Percentiles rank a stretch among this genome's conserved stretches.
phyloP scores from a whole-genome alignment of 2,329 filamentous ascomycete genomes.

The Pyrenophora graminea region DNA sequence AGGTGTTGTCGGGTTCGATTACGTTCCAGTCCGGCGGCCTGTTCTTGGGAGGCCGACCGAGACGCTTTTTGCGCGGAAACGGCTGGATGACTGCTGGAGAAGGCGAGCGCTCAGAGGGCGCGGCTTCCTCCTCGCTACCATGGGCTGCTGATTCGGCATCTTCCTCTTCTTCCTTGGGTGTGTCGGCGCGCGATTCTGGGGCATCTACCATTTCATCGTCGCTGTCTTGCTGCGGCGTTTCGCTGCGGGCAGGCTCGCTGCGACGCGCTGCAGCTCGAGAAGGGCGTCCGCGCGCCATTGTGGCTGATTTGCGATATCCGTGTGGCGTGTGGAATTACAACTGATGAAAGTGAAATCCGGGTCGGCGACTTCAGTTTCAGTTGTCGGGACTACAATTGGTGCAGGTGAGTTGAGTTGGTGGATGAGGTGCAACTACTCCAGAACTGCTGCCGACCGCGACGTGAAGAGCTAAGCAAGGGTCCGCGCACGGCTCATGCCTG shows the following conservation, averaged over 20 bases:
- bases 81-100: slow-evolving; percentile 58
- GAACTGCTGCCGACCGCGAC: slow-evolving; percentile 18
- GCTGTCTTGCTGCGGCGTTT: slow-evolving; percentile 42
- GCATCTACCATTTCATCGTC: slow-evolving; percentile 45
- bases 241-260: slow-evolving; percentile 43
- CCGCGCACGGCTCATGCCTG: slow-evolving; percentile 6
- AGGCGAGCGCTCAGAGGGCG: slow-evolving; percentile 52
- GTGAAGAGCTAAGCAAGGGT: slow-evolving; percentile 22
- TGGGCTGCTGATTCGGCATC: slow-evolving; percentile 56
- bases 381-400: not conserved
- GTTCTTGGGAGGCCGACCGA: slow-evolving; percentile 87
- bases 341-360: not conserved
- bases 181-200: slow-evolving; percentile 41
- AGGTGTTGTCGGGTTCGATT: slow-evolving; percentile 54
- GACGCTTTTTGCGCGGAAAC: slow-evolving; percentile 70
- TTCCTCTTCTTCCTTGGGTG: slow-evolving; percentile 55
- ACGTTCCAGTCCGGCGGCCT: slow-evolving; percentile 74
- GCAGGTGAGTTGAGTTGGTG: slow-evolving; percentile 6
- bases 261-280: slow-evolving; percentile 47
- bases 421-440: slow-evolving; percentile 8
- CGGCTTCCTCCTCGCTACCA: slow-evolving; percentile 47
- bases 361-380: not conserved
- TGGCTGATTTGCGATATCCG: not conserved
- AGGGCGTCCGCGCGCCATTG: slow-evolving; percentile 45
- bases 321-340: not conserved